Percentiles rank a stretch among this genome's conserved stretches.
Evolutionary conservation across 495 filamentous ascomycete species (phyloP).

Genomic region (Neurospora sp.): DNA sequence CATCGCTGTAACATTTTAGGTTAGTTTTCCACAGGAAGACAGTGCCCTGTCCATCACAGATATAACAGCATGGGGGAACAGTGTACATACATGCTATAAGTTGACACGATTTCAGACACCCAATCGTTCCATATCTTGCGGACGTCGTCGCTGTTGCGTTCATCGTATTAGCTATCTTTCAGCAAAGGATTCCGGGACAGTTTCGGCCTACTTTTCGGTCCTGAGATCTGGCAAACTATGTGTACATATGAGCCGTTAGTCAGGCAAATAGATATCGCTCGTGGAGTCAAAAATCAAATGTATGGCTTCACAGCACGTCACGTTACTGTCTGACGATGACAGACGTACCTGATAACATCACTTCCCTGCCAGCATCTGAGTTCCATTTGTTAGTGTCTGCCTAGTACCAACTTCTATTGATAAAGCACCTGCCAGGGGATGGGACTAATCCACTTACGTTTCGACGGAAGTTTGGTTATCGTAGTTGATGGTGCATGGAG

Average conservation of each 20-base stretch:
- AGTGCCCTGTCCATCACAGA: background rate
- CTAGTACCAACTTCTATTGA: constrained; percentile 9
- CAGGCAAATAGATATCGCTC: background rate
- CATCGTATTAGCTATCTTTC: background rate
- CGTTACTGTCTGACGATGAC: background rate
- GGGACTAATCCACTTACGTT: constrained; percentile 21
- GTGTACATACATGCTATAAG: constrained; percentile 49
- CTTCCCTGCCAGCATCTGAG: constrained; percentile 57
- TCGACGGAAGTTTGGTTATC: constrained; percentile 39
- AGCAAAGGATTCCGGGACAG: background rate
- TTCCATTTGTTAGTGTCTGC: constrained; percentile 10
- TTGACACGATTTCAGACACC: constrained; percentile 52
- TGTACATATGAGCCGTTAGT: background rate
- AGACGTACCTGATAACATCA: constrained; percentile 34
- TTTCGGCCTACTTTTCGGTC: constrained; percentile 38
- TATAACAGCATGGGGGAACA: background rate
- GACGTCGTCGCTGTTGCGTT: constrained; percentile 28
- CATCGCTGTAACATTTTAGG: constrained; percentile 36
- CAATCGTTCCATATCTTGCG: constrained; percentile 52
- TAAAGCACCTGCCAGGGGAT: constrained; percentile 13
- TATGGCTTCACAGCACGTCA: background rate
- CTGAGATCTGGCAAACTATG: constrained; percentile 55
- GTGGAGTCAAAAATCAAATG: background rate
- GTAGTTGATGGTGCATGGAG: constrained; percentile 59
- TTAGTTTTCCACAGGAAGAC: background rate